A percentile compares a stretch with the other conserved stretches of the same genome.
These are phyloP conservation scores for Coniochaeta prunicola DNA, from an alignment of 2,329 filamentous ascomycete species.

Conservation along the genomic window DNA sequence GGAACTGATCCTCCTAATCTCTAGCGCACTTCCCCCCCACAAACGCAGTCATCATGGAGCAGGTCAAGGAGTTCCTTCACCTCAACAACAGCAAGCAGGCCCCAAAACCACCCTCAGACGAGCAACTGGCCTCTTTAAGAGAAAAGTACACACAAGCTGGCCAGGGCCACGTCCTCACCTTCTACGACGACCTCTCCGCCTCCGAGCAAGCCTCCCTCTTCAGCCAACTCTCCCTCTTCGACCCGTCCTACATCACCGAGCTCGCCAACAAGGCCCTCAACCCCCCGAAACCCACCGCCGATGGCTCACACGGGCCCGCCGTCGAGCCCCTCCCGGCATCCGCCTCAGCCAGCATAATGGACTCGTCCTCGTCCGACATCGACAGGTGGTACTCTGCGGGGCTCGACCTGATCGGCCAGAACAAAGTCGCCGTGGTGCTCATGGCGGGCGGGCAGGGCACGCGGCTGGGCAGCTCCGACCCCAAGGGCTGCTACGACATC, in stretches of 20 bases:
- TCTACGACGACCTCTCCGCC: constrained; percentile 71
- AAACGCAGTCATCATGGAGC: constrained; percentile 28
- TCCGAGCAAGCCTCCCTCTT: constrained; percentile 72
- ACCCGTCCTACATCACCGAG: constrained; percentile 81
- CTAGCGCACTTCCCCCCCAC: no score
- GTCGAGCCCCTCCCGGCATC: constrained; percentile 85
- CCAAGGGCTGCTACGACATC: constrained; percentile 97
- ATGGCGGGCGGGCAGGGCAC: constrained; percentile 98
- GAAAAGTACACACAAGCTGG: constrained; percentile 66
- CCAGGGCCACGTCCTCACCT: constrained; percentile 79
- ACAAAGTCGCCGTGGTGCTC: constrained; percentile 78
- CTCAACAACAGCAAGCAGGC: constrained; percentile 15
- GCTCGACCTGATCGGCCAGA: constrained; percentile 70
- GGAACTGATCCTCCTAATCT: neutral
- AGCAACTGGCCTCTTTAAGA: constrained; percentile 61
- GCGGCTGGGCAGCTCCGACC: constrained; percentile 84
- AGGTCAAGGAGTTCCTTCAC: constrained; percentile 34
- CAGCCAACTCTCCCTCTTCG: constrained; percentile 73
- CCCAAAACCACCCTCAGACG: constrained; percentile 54
- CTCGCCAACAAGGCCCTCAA: constrained; percentile 77
- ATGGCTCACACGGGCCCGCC: constrained; percentile 36
- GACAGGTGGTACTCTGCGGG: constrained; percentile 78
- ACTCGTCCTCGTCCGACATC: constrained; percentile 73
- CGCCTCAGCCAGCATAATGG: constrained; percentile 83
- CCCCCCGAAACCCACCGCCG: constrained; percentile 56